Evolutionary conservation across 352 stramenopile species (phyloP), one percentile per base, ranked within the genome.

Genomic region (Phytophthora pisi): DNA sequence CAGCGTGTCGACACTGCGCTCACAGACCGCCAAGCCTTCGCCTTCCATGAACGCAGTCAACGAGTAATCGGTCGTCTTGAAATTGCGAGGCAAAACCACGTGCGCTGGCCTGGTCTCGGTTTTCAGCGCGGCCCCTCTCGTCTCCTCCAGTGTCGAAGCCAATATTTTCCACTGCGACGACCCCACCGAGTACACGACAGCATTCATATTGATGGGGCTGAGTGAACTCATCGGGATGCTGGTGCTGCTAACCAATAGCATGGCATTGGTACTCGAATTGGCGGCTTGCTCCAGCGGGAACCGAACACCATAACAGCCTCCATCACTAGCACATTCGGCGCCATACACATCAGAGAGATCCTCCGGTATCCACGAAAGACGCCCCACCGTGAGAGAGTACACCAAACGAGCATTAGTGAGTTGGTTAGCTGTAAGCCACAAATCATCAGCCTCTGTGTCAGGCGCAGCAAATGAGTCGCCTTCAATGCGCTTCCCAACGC

Each of bases 361-460:
- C n/a, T 70, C 55, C 4, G 46, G n/a, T 46, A 2, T 45, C 58
- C 64, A 75, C 8, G 68, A 64, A 13, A 72, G 57, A n/a, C 66
- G 50, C 5, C 68, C 68, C 3, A 75, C 51, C 8, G 68, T 72
- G 16, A 75, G 31, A 16, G 68, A 72, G 34, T 72, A 72, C 15
- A 72, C 43, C 31, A 68, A 50, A 0, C 43, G 45, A 65, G 56
- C 62, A 3, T 70, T 65, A 18, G 46, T 16, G 10, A 60, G 42
- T 60, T 30, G 55, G 13, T 18, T 20, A 50, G 8, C 23, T n/a
- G 43, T 18, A 20, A 13, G 24, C 7, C 36, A 31, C 6, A 16
- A 16, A 6, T 24, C 18, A 28, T 47, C 36, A 43, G 34, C 15
- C 38, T n/a, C 45, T n/a, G 9, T 18, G 7, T 36, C 28, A 31